phyloP scores from a whole-genome alignment of 495 filamentous ascomycete genomes.

The Cercophora samala region DNA sequence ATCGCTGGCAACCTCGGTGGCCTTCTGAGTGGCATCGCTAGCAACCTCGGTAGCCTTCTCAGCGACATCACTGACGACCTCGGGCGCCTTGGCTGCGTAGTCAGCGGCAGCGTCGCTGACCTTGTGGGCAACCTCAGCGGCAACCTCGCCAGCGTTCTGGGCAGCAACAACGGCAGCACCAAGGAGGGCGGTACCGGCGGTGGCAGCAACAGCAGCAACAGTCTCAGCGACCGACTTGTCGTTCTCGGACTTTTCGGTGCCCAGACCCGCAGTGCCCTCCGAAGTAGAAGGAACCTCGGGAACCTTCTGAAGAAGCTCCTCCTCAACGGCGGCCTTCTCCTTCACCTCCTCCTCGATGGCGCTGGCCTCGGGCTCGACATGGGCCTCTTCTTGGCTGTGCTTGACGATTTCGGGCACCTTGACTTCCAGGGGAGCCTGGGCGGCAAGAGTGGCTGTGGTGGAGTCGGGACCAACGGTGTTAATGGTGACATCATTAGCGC shows the following conservation, averaged over 20 bases:
- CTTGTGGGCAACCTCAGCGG: slow-evolving; percentile 27
- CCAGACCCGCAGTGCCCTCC: slow-evolving; percentile 50
- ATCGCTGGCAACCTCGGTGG: slow-evolving; percentile 8
- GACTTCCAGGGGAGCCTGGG: slow-evolving; percentile 62
- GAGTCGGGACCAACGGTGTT: slow-evolving; percentile 65
- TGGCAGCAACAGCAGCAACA: slow-evolving; percentile 39
- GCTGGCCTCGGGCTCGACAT: slow-evolving; percentile 58
- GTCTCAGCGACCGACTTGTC: slow-evolving; percentile 41
- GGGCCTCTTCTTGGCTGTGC: slow-evolving; percentile 61
- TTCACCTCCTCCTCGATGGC: slow-evolving; percentile 52
- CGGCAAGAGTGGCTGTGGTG: slow-evolving; percentile 59
- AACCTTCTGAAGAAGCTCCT: slow-evolving; percentile 58
- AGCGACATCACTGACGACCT: neutral
- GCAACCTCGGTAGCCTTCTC: slow-evolving; percentile 10
- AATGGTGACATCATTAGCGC: slow-evolving; percentile 51
- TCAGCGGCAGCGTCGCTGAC: slow-evolving; percentile 12
- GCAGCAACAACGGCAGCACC: slow-evolving; percentile 36
- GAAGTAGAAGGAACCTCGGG: slow-evolving; percentile 54
- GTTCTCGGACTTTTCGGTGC: slow-evolving; percentile 47
- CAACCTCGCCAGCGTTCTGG: slow-evolving; percentile 33
- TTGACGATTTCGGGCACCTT: slow-evolving; percentile 64
- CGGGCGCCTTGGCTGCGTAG: slow-evolving; percentile 5
- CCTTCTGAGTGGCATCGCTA: neutral
- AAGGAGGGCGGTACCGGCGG: slow-evolving; percentile 40
- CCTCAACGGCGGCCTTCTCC: slow-evolving; percentile 60